phyloP scores from a whole-genome alignment of 2,329 filamentous ascomycete genomes.

The Ceratocystis eucalypticola region DNA sequence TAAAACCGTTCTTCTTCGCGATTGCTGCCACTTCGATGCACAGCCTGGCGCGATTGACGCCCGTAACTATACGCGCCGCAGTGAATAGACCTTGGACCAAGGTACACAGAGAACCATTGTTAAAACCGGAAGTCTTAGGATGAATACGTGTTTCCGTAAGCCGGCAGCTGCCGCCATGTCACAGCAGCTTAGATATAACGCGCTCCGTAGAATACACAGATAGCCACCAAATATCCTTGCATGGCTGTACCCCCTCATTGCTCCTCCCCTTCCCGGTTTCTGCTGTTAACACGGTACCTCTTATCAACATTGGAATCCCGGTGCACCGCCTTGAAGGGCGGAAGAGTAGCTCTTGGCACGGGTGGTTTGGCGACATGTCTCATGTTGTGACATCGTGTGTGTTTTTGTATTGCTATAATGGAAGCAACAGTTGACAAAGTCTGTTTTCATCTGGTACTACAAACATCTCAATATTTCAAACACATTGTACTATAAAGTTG shows the following conservation, averaged over 20 bases:
- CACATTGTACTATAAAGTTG: neutral
- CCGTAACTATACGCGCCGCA: neutral
- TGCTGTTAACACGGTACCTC: neutral
- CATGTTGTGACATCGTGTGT: neutral
- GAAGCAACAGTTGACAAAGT: neutral
- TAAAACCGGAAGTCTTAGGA: neutral
- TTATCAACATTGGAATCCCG: neutral
- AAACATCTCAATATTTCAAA: neutral
- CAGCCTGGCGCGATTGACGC: neutral
- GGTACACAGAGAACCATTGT: neutral
- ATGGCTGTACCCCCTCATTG: neutral
- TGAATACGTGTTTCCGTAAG: neutral
- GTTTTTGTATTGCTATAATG: neutral
- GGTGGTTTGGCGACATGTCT: conserved; percentile 4
- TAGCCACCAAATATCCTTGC: too few species aligned
- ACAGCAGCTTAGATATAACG: too few species aligned
- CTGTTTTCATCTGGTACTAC: neutral
- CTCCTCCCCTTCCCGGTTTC: neutral
- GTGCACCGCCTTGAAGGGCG: neutral
- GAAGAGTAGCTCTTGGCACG: neutral
- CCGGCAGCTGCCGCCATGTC: too few species aligned
- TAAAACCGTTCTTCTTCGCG: neutral
- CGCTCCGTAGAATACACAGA: too few species aligned
- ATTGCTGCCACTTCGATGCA: neutral
- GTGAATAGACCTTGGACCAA: neutral